Evolutionary conservation across 192 early-diverging fungal species (phyloP).

Genomic region (Entrophospora sp.): DNA sequence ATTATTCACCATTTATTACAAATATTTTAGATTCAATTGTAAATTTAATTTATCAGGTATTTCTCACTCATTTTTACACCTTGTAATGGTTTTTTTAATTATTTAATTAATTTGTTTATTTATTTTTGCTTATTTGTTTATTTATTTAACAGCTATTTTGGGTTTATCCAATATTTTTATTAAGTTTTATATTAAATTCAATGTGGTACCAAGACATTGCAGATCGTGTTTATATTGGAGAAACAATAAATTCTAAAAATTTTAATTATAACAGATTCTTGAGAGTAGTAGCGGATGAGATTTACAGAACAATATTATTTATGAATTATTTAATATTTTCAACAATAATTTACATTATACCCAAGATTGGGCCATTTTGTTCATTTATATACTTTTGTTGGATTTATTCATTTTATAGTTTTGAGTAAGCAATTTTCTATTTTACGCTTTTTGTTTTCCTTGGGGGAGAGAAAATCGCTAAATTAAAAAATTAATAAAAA

Average conservation of each 20-base stretch:
- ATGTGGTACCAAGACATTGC: constrained; percentile 54
- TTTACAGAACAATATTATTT: constrained; percentile 38
- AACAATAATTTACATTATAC: constrained; percentile 28
- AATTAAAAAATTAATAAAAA: constrained; percentile 26
- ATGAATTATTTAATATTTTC: constrained; percentile 34
- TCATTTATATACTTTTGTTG: constrained; percentile 37
- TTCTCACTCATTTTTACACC: background rate
- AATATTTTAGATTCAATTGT: constrained; percentile 16
- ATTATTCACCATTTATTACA: constrained; percentile 15
- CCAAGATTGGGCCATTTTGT: constrained; percentile 30
- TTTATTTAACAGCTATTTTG: constrained; percentile 35
- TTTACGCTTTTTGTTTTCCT: constrained; percentile 26
- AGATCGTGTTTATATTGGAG: constrained; percentile 36
- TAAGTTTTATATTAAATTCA: constrained; percentile 42
- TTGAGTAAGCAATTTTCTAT: constrained; percentile 36
- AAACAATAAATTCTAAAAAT: constrained; percentile 22
- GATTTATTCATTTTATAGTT: constrained; percentile 40
- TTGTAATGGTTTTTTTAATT: too few species aligned
- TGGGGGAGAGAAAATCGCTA: too few species aligned
- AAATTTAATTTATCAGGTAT: constrained; percentile 24
- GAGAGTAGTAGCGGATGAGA: constrained; percentile 30
- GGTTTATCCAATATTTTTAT: constrained; percentile 44
- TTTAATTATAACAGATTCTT: constrained; percentile 29
- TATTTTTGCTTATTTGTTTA: background rate
- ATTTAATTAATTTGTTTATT: background rate